These are phyloP conservation scores for Neofusicoccum cordaticola DNA, from an alignment of 2,329 filamentous ascomycete genomes.

Conservation along the genomic window DNA sequence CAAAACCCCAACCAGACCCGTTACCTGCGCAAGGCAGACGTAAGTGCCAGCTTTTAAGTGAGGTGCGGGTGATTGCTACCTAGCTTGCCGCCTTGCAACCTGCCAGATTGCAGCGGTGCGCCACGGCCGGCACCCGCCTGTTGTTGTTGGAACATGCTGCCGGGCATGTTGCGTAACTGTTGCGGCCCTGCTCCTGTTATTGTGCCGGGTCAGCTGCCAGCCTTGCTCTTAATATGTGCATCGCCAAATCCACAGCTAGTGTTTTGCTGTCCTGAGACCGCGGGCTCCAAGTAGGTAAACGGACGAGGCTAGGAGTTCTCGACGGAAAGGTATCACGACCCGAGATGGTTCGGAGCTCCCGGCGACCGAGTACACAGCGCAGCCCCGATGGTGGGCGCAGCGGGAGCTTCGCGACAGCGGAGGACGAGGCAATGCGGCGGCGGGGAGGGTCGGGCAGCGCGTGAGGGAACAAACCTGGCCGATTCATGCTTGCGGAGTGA, in stretches of 20 bases:
- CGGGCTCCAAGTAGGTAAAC: not conserved
- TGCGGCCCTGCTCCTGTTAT: constrained; percentile 48
- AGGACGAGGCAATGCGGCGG: constrained; percentile 12
- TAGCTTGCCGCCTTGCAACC: constrained; percentile 55
- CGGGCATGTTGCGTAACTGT: constrained; percentile 52
- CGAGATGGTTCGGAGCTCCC: not conserved
- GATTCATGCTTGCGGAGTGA: constrained; percentile 15
- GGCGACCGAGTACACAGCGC: not conserved
- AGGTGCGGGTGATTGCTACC: constrained; percentile 32
- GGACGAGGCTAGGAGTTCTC: not conserved
- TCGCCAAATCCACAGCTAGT: not conserved
- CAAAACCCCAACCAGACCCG: constrained; percentile 58
- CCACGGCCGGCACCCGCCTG: constrained; percentile 49
- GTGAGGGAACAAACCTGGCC: constrained; percentile 16
- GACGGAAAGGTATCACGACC: not conserved
- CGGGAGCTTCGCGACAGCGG: constrained; percentile 12
- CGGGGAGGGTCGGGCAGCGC: constrained; percentile 11
- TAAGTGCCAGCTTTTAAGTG: not conserved
- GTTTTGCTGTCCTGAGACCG: not conserved
- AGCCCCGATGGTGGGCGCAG: not conserved
- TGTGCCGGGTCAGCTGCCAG: not conserved
- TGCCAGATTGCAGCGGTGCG: constrained; percentile 46
- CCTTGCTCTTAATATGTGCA: not conserved
- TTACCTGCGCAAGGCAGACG: constrained; percentile 40
- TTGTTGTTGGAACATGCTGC: constrained; percentile 52